These are phyloP conservation scores for Crataegus laevigata DNA, from an alignment of 306 rosid species.

Conservation along the genomic window DNA sequence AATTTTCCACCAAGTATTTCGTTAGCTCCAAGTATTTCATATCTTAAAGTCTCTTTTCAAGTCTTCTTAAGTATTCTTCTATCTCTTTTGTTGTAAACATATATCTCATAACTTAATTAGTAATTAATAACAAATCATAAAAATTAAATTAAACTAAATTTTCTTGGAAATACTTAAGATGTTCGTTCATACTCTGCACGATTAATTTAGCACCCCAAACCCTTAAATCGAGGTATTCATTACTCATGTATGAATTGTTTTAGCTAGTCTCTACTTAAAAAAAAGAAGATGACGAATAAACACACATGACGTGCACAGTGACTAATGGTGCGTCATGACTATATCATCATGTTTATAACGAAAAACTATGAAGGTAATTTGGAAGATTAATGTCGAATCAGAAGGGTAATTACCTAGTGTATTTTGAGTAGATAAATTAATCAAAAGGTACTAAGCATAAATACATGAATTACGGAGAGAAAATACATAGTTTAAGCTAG, in stretches of 20 bases:
- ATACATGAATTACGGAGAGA: slow-evolving; percentile 23
- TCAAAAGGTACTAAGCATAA: not conserved
- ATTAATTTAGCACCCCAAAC: too few species aligned
- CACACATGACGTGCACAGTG: slow-evolving; percentile 8
- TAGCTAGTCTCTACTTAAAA: not conserved
- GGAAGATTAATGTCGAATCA: slow-evolving; percentile 11
- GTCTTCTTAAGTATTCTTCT: too few species aligned
- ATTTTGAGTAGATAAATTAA: slow-evolving; percentile 22
- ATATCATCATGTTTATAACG: slow-evolving; percentile 3
- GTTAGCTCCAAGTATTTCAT: too few species aligned
- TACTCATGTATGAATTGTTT: too few species aligned
- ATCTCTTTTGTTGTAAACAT: too few species aligned
- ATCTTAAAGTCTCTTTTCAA: too few species aligned
- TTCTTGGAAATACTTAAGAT: too few species aligned
- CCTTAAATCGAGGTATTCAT: too few species aligned
- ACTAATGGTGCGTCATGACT: slow-evolving; percentile 11
- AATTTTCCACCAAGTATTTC: too few species aligned
- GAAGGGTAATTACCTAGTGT: slow-evolving; percentile 13
- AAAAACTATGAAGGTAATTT: not conserved
- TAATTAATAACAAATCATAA: too few species aligned
- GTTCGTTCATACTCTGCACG: too few species aligned
- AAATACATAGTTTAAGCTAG: not conserved
- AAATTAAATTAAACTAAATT: too few species aligned
- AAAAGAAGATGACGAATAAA: not conserved
- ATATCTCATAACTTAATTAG: not conserved